phyloP scores from a whole-genome alignment of 2,329 filamentous ascomycete genomes.

The Ceratocystis diversiconidia region DNA sequence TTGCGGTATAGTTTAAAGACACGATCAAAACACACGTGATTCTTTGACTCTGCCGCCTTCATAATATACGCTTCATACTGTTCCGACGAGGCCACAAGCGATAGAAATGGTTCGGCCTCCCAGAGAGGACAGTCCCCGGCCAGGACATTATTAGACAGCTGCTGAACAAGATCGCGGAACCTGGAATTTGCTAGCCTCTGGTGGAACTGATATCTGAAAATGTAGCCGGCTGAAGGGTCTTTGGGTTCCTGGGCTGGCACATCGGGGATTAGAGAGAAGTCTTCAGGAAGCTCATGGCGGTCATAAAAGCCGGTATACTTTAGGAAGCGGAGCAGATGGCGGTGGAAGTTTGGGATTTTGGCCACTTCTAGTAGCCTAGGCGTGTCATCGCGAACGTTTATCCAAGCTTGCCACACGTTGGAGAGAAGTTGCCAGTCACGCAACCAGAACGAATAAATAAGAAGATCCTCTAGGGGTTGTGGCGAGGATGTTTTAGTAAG shows the following conservation, averaged over 20 bases:
- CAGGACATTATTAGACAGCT: conserved; percentile 7
- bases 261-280: conserved; percentile 9
- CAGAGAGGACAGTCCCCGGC: conserved; percentile 8
- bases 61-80: conserved; percentile 11
- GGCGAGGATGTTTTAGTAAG: conserved; percentile 12
- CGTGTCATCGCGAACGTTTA: conserved; percentile 11
- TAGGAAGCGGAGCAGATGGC: conserved; percentile 5
- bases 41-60: not conserved
- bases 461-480: conserved; percentile 15
- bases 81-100: not conserved
- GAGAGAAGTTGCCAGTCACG: conserved; percentile 15
- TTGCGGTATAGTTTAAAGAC: conserved; percentile 5
- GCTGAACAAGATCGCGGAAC: conserved; percentile 13
- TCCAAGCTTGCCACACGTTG: conserved; percentile 15
- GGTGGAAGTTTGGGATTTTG: conserved; percentile 14
- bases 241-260: not conserved
- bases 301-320: conserved; percentile 9
- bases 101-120: conserved; percentile 8
- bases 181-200: conserved; percentile 6
- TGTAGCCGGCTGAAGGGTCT: conserved; percentile 10
- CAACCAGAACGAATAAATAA: conserved; percentile 16
- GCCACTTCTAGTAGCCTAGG: conserved; percentile 10
- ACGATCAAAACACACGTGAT: not conserved
- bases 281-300: not conserved
- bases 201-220: conserved; percentile 13